A percentile compares a stretch with the other conserved stretches of the same genome.
phyloP scores from a whole-genome alignment of 176 grass and related monocot genomes.

The Alopecurus myosuroides region DNA sequence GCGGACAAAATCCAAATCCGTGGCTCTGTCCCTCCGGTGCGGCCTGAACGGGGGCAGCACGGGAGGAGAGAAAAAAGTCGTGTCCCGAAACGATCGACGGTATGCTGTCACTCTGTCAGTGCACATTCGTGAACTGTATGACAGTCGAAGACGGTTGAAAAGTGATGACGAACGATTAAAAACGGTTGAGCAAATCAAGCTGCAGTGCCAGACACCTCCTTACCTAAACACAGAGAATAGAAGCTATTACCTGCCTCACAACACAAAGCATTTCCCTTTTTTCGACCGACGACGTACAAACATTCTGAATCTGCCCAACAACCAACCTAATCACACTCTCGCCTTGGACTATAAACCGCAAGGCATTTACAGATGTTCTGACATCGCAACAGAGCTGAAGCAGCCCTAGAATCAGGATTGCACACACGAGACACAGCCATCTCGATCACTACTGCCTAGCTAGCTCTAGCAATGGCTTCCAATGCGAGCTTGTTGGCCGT shows the following conservation, averaged over 20 bases:
- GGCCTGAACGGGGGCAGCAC: too few species aligned
- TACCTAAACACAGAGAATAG: not conserved
- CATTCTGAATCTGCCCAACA: not conserved
- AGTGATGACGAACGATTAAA: not conserved
- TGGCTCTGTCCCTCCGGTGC: too few species aligned
- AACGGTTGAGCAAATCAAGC: constrained; percentile 2
- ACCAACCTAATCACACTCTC: not conserved
- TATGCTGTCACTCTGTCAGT: too few species aligned
- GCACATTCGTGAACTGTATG: not conserved
- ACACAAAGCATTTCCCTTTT: not conserved
- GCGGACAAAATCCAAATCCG: too few species aligned
- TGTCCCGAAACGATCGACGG: too few species aligned
- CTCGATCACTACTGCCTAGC: not conserved
- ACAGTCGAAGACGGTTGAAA: not conserved
- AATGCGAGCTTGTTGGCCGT: not conserved
- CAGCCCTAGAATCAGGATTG: not conserved
- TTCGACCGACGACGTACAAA: not conserved
- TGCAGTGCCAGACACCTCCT: not conserved
- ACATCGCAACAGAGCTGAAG: not conserved
- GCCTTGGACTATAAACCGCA: not conserved
- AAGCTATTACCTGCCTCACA: not conserved
- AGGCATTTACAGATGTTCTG: not conserved
- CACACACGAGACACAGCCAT: too few species aligned
- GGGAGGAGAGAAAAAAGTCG: too few species aligned
- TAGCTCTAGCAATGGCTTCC: not conserved